Base-by-base conservation (phyloP, 208 protist species). In the Trypanosomatidae sp. region DNA sequence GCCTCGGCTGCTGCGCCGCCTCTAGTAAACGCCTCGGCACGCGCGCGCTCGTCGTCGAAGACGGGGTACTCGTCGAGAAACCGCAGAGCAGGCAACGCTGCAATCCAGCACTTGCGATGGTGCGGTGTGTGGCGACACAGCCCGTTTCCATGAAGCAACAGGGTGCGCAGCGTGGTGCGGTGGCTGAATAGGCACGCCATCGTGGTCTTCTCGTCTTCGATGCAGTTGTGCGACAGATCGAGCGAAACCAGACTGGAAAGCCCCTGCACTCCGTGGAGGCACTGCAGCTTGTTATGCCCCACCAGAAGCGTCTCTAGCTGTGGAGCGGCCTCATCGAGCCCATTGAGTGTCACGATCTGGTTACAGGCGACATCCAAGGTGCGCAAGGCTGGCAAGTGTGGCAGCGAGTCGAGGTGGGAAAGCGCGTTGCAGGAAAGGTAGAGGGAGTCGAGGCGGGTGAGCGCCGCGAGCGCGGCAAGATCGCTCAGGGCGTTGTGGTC, bases 351-450 rank as follows among this genome's bases (percentile, higher is more conserved):
- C 1, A 19, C 36, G 22, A 99, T 46, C 22, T 49, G 50, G 73
- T 99, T 99, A 28, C 90, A 62, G 44, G 97, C 87, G 8, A 98
- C 79, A 74, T 98, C 98, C 19, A 99, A 76, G 8, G 87, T 79
- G 28, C 69, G 69, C 47, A 98, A 79, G 33, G 82, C 52, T 17
- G 87, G 80, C 33, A 96, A 77, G 12, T 30, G 4, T 6, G 95
- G 92, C 4, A 98, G 79, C 49, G 88, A 74, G 47, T 92, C 91
- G 3, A 82, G 68, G 41, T 76, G 75, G 0, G 73, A 66, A 36
- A 99, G 76, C 33, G 66, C 74, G 81, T 99, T 99, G 78, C 91
- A 79, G 28, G 93, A 80, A 9, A 98, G 59, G 78, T 97, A 98
- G 6, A 99, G 83, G 2, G 91, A 85, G 28, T 74, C 52, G 3